Base-by-base conservation (phyloP, 192 early-diverging fungal species). In the Backusella mclennaniae region DNA sequence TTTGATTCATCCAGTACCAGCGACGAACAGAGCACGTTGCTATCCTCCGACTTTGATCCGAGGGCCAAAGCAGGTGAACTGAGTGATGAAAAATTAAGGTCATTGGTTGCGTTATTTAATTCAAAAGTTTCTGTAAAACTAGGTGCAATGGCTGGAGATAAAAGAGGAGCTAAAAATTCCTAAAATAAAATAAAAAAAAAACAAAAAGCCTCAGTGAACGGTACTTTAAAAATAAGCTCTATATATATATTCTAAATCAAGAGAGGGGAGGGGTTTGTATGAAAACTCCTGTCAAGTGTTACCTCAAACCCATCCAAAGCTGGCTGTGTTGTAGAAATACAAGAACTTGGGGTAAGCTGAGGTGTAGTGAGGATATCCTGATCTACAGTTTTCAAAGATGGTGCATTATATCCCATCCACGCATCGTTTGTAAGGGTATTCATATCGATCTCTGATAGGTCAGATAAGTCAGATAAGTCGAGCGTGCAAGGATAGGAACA, bases 111-210 rank as follows among this genome's bases (percentile, higher is more conserved):
- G 12, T 29, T 63, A 63, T 63, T 23, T 63, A 63, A 63, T 11
- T 63, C 21, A 29, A 63, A 63, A 63, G 56, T 63, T 29, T 63
- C 56, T 63, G 56, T 4, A 63, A 63, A 63, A 11, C 26, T 29
- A 63, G 23, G 56, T 26, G 56, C 11, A 63, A 63, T 63, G 23
- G 56, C 23, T 63, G 56, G 56, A 63, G 56, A 63, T 63, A 63
- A 63, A 63, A 63, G 56, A 14, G 56, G 56, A 63, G 26, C 56
- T 63, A 63, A 26, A 26, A 63, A 63, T 63, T 63, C 56, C 56
- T 63, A n/a, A 63, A 63, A 63, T 63, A 21, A 53, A n/a, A 6
- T 7, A 53, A n/a, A 53, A 0, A 26, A 23, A 63, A 14, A 63
- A 53, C 2, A 26, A 63, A 49, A 49, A 44, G 15, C 42, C 42